Evolutionary conservation across 805 yeast species (phyloP), one percentile per base, ranked within the genome.

Genomic region (Wickerhamiella lipophila): DNA sequence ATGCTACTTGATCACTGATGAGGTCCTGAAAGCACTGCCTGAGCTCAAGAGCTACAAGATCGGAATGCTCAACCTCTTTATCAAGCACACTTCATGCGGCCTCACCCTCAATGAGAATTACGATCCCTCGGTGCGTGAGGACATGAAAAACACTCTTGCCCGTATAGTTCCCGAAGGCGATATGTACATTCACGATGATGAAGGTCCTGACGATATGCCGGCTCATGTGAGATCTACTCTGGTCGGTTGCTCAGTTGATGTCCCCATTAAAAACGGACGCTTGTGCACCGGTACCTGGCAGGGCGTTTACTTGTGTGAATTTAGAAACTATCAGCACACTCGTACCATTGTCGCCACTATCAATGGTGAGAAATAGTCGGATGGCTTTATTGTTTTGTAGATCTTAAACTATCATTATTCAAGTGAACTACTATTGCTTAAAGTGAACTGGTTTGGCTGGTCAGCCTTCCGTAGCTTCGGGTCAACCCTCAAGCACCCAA

Each of bases 251-350:
- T 70, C 77, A 3, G 65, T 83, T 23, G 68, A 75, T 3, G 76
- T 83, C 39, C 94, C 94, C 1, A 82, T 83, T 44, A 60, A 71
- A 19, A 74, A 82, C 56, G 94, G 94, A 1, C 61, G 68, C 29
- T 65, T 83, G 49, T 80, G 79, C 1, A 70, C 79, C 0, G 94
- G 94, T 1, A 83, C 92, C 0, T 84, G 94, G 94, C 94, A 83
- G 60, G 94, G 92, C 0, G 73, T 84, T 38, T 83, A 82, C 70
- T 67, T 81, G 45, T 69, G 83, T 58, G 94, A 83, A 61, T 83
- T 84, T 64, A 71, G 94, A 57, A 69, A 70, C 42, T 72, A 76
- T 61, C 65, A 68, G 55, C 89, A 83, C 58, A 64, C 78, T 7
- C 72, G 94, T 58, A 72, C 73, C 49, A 66, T 83, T 22, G 78